These are phyloP conservation scores for Lepiota venenata DNA, from an alignment of 768 basidiomycete genomes.

Conservation along the genomic window DNA sequence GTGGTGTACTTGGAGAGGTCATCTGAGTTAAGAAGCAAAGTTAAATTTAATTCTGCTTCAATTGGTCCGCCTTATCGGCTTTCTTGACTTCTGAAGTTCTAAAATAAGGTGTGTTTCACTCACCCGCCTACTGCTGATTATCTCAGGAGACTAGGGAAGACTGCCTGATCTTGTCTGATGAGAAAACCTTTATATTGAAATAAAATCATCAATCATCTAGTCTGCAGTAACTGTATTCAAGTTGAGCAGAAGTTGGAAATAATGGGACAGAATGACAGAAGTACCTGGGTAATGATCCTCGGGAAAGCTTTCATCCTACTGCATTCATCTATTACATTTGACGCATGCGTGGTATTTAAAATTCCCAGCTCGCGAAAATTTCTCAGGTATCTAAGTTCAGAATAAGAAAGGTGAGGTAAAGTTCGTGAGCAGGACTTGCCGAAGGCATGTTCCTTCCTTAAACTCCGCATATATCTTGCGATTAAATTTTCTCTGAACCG, in stretches of 20 bases:
- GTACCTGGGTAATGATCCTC: constrained; percentile 37
- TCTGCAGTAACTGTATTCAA: background rate
- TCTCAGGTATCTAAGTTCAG: constrained; percentile 55
- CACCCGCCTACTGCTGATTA: too few relatives aligned
- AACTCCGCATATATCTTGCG: constrained; percentile 72
- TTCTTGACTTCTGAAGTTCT: too few relatives aligned
- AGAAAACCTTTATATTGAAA: too few relatives aligned
- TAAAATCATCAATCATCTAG: background rate
- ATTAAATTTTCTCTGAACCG: constrained; percentile 32
- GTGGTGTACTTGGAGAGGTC: background rate
- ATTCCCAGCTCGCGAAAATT: constrained; percentile 48
- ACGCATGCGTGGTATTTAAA: constrained; percentile 46
- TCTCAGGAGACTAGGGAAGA: too few relatives aligned
- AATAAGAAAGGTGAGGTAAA: background rate
- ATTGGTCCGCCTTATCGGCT: too few relatives aligned
- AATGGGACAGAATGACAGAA: constrained; percentile 1
- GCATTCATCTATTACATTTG: constrained; percentile 60
- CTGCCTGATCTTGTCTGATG: too few relatives aligned
- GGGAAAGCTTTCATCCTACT: constrained; percentile 55
- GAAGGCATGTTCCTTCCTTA: constrained; percentile 69
- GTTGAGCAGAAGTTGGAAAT: background rate
- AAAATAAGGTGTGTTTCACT: too few relatives aligned
- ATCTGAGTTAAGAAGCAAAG: background rate
- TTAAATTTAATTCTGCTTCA: too few relatives aligned
- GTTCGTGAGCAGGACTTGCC: constrained; percentile 32